phyloP scores from a whole-genome alignment of 176 grass and related monocot genomes.

The Hordeum marinum region DNA sequence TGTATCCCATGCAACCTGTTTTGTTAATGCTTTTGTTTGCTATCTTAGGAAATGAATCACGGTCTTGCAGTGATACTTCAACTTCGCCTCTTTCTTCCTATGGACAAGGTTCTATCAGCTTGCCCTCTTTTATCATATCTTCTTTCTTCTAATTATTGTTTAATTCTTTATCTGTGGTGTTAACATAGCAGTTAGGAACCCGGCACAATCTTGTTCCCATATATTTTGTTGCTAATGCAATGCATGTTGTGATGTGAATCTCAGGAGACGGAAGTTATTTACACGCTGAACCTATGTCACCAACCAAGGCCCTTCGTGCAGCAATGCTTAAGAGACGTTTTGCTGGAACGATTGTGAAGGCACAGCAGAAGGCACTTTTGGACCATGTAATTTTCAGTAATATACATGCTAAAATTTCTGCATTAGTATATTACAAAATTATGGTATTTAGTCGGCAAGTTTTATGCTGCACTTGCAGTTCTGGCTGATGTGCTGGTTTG shows the following conservation, averaged over 20 bases:
- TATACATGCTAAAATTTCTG: constrained; percentile 11
- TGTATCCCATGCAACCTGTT: not conserved
- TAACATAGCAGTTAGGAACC: not conserved
- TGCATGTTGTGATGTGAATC: constrained; percentile 18
- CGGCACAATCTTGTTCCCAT: not conserved
- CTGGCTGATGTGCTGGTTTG: constrained; percentile 18
- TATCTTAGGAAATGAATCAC: constrained; percentile 19
- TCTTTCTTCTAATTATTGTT: not conserved
- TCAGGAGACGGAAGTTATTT: constrained; percentile 44
- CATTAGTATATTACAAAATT: not conserved
- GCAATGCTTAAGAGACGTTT: constrained; percentile 76
- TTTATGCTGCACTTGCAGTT: not conserved
- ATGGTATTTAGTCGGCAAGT: not conserved
- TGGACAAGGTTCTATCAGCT: constrained; percentile 36
- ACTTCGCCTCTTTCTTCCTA: constrained; percentile 33
- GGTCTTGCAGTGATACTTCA: constrained; percentile 17
- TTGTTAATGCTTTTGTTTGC: constrained; percentile 10
- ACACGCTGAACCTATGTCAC: constrained; percentile 56
- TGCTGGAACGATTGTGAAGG: constrained; percentile 89
- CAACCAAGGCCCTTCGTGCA: constrained; percentile 74
- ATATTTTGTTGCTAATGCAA: constrained; percentile 9
- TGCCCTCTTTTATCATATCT: constrained; percentile 1
- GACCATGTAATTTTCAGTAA: constrained; percentile 54
- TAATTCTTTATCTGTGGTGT: not conserved
- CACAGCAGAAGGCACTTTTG: constrained; percentile 66